These are phyloP conservation scores for Phoma sp. DNA, from an alignment of 2,329 filamentous ascomycete species.

Conservation along the genomic window DNA sequence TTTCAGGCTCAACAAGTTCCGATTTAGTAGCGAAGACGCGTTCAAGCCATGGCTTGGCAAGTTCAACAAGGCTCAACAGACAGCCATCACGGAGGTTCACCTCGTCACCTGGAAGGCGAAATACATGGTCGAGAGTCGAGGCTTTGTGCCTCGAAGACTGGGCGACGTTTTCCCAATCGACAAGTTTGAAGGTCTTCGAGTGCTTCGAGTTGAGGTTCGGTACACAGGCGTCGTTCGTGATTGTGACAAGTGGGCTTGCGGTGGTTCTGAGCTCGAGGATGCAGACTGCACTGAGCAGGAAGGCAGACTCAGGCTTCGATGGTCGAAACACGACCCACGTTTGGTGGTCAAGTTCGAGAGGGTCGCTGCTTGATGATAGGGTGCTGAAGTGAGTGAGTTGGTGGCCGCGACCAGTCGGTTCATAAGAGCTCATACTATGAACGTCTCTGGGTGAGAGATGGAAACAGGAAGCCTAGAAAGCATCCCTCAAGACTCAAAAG, in stretches of 20 bases:
- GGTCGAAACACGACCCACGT: not conserved
- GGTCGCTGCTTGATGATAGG: not conserved
- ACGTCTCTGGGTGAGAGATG: too few relatives aligned
- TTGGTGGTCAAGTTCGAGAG: constrained; percentile 2
- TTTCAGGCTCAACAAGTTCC: constrained; percentile 7
- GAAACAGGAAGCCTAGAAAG: too few relatives aligned
- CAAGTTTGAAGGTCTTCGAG: constrained; percentile 1
- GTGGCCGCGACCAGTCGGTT: too few relatives aligned
- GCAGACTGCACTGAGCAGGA: constrained; percentile 4
- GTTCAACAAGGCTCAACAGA: not conserved
- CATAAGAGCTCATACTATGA: too few relatives aligned
- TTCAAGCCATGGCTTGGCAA: constrained; percentile 9
- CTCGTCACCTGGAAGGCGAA: constrained; percentile 11
- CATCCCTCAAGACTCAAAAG: too few relatives aligned
- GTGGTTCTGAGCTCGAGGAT: constrained; percentile 7
- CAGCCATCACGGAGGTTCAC: not conserved
- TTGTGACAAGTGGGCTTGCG: constrained; percentile 8
- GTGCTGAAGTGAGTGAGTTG: too few relatives aligned
- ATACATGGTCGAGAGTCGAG: constrained; percentile 11
- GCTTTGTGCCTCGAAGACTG: constrained; percentile 7
- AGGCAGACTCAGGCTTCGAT: constrained; percentile 6
- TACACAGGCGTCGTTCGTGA: not conserved
- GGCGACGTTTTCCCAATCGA: constrained; percentile 8
- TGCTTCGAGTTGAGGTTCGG: constrained; percentile 1
- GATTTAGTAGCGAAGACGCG: constrained; percentile 5